phyloP scores from a whole-genome alignment of 75 land plant genomes.

The Sequoia sempervirens region DNA sequence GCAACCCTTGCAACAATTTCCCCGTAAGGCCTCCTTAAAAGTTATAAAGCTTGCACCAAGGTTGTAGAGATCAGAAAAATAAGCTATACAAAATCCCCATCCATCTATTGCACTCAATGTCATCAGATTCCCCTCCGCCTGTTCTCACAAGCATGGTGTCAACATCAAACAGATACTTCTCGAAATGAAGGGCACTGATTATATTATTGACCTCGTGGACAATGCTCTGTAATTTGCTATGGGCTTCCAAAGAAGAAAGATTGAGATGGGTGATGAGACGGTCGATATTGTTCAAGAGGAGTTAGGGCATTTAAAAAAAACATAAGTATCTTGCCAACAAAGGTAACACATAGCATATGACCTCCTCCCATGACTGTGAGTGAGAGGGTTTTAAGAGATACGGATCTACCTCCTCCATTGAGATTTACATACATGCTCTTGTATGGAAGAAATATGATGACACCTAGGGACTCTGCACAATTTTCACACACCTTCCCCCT shows the following conservation, averaged over 20 bases:
- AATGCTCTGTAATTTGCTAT: conserved; percentile 62
- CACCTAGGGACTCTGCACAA: too few relatives aligned
- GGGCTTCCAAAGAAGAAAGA: conserved; percentile 77
- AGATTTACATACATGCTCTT: too few relatives aligned
- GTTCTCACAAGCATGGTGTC: conserved; percentile 63
- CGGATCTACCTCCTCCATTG: too few relatives aligned
- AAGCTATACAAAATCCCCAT: conserved; percentile 71
- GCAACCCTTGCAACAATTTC: too few relatives aligned
- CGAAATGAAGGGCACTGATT: conserved; percentile 69
- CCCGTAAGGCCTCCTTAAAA: conserved; percentile 75
- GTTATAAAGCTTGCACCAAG: conserved; percentile 66
- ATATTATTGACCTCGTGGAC: conserved; percentile 82
- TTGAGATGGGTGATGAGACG: conserved; percentile 74
- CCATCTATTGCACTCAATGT: conserved; percentile 77
- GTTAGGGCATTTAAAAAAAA: conserved; percentile 37
- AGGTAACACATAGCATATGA: too few relatives aligned
- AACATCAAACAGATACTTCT: conserved; percentile 94
- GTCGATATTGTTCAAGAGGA: conserved; percentile 88
- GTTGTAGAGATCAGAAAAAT: conserved; percentile 77
- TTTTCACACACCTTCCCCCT: too few relatives aligned
- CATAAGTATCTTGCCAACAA: too few relatives aligned
- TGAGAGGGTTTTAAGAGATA: too few relatives aligned
- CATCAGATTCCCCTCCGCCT: conserved; percentile 18
- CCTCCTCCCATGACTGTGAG: too few relatives aligned
- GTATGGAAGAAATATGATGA: too few relatives aligned